Percentiles rank a stretch among this genome's conserved stretches.
These are phyloP conservation scores for Fraxinus pennsylvanica DNA, from an alignment of 257 asterid genomes.

Conservation along the genomic window DNA sequence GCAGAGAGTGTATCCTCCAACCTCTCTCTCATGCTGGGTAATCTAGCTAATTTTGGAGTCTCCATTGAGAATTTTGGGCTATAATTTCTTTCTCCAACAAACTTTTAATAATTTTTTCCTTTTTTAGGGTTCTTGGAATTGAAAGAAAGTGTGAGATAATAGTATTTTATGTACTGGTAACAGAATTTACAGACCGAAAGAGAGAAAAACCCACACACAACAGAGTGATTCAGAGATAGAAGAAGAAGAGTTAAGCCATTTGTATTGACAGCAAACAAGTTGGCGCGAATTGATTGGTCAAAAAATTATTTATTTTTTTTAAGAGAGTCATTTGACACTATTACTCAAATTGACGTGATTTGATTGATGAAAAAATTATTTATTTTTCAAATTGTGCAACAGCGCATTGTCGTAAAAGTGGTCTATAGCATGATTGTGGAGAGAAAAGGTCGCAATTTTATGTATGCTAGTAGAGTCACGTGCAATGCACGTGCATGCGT, in stretches of 20 bases:
- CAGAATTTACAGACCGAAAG: neutral
- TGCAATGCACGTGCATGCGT: no score
- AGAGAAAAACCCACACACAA: neutral
- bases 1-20: slow-evolving; percentile 92
- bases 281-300: no score
- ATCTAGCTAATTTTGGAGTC: slow-evolving; percentile 46
- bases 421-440: no score
- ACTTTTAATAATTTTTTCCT: neutral
- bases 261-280: no score
- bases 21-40: slow-evolving; percentile 82
- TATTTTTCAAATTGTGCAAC: no score
- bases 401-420: no score
- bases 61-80: slow-evolving; percentile 40
- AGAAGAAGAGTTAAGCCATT: no score
- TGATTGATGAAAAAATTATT: no score
- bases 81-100: neutral
- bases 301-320: no score
- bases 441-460: neutral
- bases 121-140: neutral
- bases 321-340: no score
- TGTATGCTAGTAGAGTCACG: neutral
- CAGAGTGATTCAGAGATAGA: neutral
- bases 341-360: no score
- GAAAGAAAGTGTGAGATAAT: neutral
- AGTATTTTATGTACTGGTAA: neutral